Evolutionary conservation across 2,329 filamentous ascomycete species (phyloP).

Genomic region (Colletotrichum sansevieriae): DNA sequence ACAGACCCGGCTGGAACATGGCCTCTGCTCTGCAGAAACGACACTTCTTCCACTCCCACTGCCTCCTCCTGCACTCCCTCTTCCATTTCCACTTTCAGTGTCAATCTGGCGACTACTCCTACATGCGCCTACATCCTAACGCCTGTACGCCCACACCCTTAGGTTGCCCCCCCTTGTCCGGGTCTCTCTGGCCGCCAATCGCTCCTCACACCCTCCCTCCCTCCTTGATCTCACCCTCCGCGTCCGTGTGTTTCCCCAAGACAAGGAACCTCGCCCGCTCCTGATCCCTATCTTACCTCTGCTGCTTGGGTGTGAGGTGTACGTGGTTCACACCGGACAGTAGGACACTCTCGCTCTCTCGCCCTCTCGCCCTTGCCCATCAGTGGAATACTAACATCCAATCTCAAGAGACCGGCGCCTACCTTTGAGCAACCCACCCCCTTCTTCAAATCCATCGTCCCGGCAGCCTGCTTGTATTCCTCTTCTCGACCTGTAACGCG

Average conservation of each 20-base stretch:
- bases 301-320: background rate
- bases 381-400: slow-evolving; percentile 35
- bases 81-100: slow-evolving; percentile 16
- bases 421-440: slow-evolving; percentile 37
- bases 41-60: slow-evolving; percentile 22
- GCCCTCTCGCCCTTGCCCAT: slow-evolving; percentile 21
- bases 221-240: slow-evolving; percentile 31
- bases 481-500: slow-evolving; percentile 34
- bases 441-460: slow-evolving; percentile 35
- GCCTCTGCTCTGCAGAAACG: slow-evolving; percentile 13
- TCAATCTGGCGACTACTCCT: slow-evolving; percentile 18
- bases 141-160: slow-evolving; percentile 24
- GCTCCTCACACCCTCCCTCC: slow-evolving; percentile 22
- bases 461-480: slow-evolving; percentile 40
- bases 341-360: slow-evolving; percentile 4
- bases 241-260: slow-evolving; percentile 38
- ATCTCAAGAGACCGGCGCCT: slow-evolving; percentile 35
- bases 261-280: slow-evolving; percentile 36
- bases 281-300: slow-evolving; percentile 33
- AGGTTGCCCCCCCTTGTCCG: slow-evolving; percentile 2
- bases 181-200: slow-evolving; percentile 28
- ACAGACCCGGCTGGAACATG: slow-evolving; percentile 39
- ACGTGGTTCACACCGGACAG: slow-evolving; percentile 24
- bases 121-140: slow-evolving; percentile 8
- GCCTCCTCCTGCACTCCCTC: slow-evolving; percentile 22